phyloP scores from a whole-genome alignment of 2,329 filamentous ascomycete genomes.

The Dendrostoma leiphaemia region DNA sequence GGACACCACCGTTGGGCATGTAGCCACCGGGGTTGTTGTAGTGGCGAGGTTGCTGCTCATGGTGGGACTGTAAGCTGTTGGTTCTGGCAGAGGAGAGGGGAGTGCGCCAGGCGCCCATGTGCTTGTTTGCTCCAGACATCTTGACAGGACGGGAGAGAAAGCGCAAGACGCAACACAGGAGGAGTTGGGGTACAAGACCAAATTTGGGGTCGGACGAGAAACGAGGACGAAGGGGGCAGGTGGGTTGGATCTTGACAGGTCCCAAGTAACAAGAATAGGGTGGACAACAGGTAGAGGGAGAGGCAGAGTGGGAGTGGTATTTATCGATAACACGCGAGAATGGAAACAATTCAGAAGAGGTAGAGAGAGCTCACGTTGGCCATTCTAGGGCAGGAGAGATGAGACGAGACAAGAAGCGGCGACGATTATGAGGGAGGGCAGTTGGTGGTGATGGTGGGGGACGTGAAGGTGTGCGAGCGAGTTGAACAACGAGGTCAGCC shows the following conservation, averaged over 20 bases:
- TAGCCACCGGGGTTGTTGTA: slow-evolving; percentile 54
- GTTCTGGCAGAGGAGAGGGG: slow-evolving; percentile 9
- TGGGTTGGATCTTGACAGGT: slow-evolving; percentile 1
- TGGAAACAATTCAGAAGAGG: slow-evolving; percentile 11
- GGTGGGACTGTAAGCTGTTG: slow-evolving; percentile 18
- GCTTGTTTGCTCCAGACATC: slow-evolving; percentile 14
- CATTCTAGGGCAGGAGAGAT: slow-evolving; percentile 15
- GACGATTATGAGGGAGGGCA: neutral
- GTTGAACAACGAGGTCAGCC: neutral
- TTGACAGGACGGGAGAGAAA: neutral
- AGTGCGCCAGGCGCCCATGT: slow-evolving; percentile 17
- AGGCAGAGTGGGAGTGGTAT: neutral
- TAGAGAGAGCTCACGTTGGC: slow-evolving; percentile 20
- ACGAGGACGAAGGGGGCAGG: neutral
- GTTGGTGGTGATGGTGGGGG: neutral
- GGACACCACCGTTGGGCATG: slow-evolving; percentile 58
- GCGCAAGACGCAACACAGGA: neutral
- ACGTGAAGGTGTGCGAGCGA: neutral
- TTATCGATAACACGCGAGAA: slow-evolving; percentile 4
- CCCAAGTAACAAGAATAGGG: slow-evolving; percentile 2
- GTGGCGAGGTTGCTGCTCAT: slow-evolving; percentile 28
- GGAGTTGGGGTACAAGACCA: neutral
- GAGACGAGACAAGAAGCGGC: neutral
- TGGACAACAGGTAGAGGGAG: neutral
- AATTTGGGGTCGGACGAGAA: neutral